phyloP scores from a whole-genome alignment of 1,139 yeast species.

The Hemisphaericaspora lyxosophila region DNA sequence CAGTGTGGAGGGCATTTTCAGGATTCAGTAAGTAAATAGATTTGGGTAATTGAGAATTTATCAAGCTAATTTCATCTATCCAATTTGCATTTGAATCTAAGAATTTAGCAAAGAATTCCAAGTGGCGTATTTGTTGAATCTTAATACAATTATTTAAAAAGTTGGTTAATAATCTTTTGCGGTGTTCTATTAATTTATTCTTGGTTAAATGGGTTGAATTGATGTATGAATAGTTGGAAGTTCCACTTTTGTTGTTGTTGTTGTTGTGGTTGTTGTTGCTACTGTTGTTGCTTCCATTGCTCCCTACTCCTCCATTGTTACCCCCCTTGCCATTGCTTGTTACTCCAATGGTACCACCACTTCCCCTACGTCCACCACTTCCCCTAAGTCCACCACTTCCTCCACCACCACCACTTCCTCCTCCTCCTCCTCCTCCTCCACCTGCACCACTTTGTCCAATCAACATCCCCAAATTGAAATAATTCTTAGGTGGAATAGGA shows the following conservation, averaged over 20 bases:
- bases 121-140: conserved; percentile 54
- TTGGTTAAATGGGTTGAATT: conserved; percentile 46
- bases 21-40: conserved; percentile 54
- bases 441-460: conserved; percentile 24
- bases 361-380: background rate
- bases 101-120: conserved; percentile 70
- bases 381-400: background rate
- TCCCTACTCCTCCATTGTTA: background rate
- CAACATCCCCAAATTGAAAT: conserved; percentile 35
- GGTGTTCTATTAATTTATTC: conserved; percentile 48
- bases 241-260: conserved; percentile 5
- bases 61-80: conserved; percentile 51
- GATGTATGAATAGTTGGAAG: conserved; percentile 36
- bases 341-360: background rate
- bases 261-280: conserved; percentile 5
- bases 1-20: conserved; percentile 53
- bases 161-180: conserved; percentile 75
- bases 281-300: conserved; percentile 7
- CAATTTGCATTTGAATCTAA: conserved; percentile 84
- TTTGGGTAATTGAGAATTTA: conserved; percentile 42
- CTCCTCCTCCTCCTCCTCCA: too few relatives aligned
- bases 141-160: conserved; percentile 75
- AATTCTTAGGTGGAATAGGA: conserved; percentile 93
- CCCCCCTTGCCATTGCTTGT: background rate
- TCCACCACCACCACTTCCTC: conserved; percentile 6